A percentile compares a stretch with the other conserved stretches of the same genome.
phyloP scores from a whole-genome alignment of 192 early-diverging fungal species.

The Rhizoclosmatium globosum region DNA sequence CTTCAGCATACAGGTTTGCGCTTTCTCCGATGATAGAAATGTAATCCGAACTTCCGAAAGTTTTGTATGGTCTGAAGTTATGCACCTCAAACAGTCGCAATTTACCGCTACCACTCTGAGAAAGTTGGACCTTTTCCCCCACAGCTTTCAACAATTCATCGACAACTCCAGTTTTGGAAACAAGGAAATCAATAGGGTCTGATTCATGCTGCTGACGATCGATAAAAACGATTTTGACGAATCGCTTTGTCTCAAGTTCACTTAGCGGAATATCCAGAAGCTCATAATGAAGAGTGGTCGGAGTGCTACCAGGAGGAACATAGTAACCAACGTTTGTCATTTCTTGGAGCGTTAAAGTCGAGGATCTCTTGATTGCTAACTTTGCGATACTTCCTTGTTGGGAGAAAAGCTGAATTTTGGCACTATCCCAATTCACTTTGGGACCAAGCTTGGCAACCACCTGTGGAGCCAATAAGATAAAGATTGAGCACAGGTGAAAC shows the following conservation, averaged over 20 bases:
- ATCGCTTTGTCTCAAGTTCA: slow-evolving; percentile 84
- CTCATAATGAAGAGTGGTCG: slow-evolving; percentile 78
- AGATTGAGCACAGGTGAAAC: not conserved
- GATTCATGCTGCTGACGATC: slow-evolving; percentile 46
- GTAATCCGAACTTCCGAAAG: slow-evolving; percentile 50
- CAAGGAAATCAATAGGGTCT: slow-evolving; percentile 69
- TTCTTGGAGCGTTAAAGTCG: slow-evolving; percentile 61
- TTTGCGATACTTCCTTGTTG: slow-evolving; percentile 34
- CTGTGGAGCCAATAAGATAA: slow-evolving; percentile 15
- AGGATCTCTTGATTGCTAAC: slow-evolving; percentile 56
- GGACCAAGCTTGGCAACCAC: slow-evolving; percentile 72
- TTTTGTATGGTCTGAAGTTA: slow-evolving; percentile 49
- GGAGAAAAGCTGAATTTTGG: slow-evolving; percentile 77
- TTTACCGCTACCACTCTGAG: slow-evolving; percentile 31
- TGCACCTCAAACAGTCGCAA: slow-evolving; percentile 68
- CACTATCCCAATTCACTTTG: slow-evolving; percentile 65
- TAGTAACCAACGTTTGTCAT: slow-evolving; percentile 53
- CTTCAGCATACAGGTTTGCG: slow-evolving; percentile 65
- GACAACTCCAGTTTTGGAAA: slow-evolving; percentile 65
- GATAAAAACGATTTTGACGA: slow-evolving; percentile 74
- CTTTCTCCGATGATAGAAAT: slow-evolving; percentile 55
- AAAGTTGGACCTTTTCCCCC: not conserved
- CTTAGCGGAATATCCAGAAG: slow-evolving; percentile 77
- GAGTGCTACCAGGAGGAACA: slow-evolving; percentile 7
- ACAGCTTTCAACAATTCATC: slow-evolving; percentile 47